These are phyloP conservation scores for Populus tremula DNA, from an alignment of 345 rosid species.

Conservation along the genomic window DNA sequence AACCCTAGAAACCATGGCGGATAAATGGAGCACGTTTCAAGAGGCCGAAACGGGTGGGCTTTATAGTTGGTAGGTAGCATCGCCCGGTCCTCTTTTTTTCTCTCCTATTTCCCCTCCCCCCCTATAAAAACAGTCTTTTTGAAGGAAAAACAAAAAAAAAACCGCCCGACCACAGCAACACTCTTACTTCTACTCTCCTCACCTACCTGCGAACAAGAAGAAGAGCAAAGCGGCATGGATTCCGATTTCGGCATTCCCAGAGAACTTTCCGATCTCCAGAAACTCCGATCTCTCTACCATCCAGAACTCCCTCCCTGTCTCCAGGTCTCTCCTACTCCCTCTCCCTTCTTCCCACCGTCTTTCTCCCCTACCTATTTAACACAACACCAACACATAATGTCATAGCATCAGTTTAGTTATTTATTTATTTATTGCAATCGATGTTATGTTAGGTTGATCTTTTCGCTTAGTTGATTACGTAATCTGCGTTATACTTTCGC, in stretches of 20 bases:
- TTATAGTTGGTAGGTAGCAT: background rate
- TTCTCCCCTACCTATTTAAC: background rate
- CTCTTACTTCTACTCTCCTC: background rate
- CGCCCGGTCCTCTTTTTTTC: slow-evolving; percentile 6
- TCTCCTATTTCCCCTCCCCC: background rate
- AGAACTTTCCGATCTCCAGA: slow-evolving; percentile 86
- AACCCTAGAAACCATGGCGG: background rate
- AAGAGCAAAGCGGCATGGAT: slow-evolving; percentile 47
- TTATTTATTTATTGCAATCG: background rate
- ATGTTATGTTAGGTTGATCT: background rate
- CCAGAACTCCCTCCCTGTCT: slow-evolving; percentile 95
- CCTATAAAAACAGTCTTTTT: slow-evolving; percentile 15
- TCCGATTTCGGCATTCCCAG: slow-evolving; percentile 94
- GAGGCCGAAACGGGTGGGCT: background rate
- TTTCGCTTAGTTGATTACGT: background rate
- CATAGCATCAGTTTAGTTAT: background rate
- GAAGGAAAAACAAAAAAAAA: background rate
- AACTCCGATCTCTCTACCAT: slow-evolving; percentile 71
- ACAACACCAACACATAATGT: background rate
- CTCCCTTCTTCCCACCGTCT: background rate
- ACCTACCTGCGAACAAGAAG: background rate
- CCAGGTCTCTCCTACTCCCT: slow-evolving; percentile 43
- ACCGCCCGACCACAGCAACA: background rate
- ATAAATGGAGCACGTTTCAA: background rate
- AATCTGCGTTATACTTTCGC: background rate